Conservation (phyloP, 2,329 filamentous ascomycete genomes). For the Diaporthe sp. region DNA sequence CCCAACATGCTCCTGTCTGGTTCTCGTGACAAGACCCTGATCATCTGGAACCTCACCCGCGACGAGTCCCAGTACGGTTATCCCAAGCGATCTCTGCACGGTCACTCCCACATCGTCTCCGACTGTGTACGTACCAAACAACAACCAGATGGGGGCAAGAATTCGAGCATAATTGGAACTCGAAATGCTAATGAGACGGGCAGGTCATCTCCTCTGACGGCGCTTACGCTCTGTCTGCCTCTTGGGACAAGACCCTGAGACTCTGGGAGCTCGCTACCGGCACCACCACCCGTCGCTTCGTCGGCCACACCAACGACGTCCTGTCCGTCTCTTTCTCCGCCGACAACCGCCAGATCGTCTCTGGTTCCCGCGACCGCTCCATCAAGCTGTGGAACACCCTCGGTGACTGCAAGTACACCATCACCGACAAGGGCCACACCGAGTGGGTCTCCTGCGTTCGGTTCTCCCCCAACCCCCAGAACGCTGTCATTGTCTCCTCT, state of each 20-base stretch:
- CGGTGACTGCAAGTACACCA: constrained; percentile 99
- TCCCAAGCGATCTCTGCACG: constrained; percentile 98
- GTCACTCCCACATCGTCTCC: constrained; percentile 99
- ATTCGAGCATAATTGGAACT: constrained; percentile 39
- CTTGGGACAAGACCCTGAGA: constrained; percentile 99
- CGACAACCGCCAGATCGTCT: constrained; percentile 99
- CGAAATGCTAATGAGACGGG: constrained; percentile 54
- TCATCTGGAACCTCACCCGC: constrained; percentile 99
- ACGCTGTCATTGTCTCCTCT: constrained; percentile 98
- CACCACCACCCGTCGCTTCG: constrained; percentile 97
- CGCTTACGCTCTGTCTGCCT: constrained; percentile 98
- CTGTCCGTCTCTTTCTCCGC: constrained; percentile 99
- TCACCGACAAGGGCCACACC: constrained; percentile 99
- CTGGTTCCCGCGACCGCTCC: constrained; percentile 95
- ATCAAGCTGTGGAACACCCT: constrained; percentile 99
- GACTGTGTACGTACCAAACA: constrained; percentile 86
- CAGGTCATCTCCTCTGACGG: constrained; percentile 99
- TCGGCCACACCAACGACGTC: constrained; percentile 99
- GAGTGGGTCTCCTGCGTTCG: constrained; percentile 99
- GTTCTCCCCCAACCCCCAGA: constrained; percentile 99
- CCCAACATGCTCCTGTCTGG: constrained; percentile 99
- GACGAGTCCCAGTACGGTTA: constrained; percentile 98
- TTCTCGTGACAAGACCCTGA: constrained; percentile 97
- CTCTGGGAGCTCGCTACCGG: constrained; percentile 99
- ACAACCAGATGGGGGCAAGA: constrained; percentile 19